phyloP scores from a whole-genome alignment of 371 early-diverging fungal genomes.

The Syncephalastrum monosporum region DNA sequence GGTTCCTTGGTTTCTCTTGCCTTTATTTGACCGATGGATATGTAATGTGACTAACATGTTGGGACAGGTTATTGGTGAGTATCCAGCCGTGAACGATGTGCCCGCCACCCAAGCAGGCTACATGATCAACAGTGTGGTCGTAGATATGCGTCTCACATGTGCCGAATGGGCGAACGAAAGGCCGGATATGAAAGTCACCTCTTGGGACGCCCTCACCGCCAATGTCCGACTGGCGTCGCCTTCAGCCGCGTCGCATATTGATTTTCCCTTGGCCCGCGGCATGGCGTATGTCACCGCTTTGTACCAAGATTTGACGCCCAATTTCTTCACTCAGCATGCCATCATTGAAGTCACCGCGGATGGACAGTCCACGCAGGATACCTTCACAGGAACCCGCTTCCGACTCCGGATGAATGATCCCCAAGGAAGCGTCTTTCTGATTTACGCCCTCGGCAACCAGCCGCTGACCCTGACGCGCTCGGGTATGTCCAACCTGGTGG shows the following conservation, averaged over 20 bases:
- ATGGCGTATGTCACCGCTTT: constrained; percentile 50
- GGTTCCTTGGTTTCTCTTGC: background rate
- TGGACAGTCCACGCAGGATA: constrained; percentile 4
- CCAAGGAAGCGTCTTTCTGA: constrained; percentile 32
- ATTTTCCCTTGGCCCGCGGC: constrained; percentile 52
- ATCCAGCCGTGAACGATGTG: constrained; percentile 40
- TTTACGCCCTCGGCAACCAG: constrained; percentile 40
- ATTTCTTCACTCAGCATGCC: constrained; percentile 48
- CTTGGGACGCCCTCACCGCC: constrained; percentile 41
- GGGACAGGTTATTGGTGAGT: constrained; percentile 30
- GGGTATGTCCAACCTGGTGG: constrained; percentile 24
- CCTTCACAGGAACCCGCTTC: constrained; percentile 32
- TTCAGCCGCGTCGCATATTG: constrained; percentile 13
- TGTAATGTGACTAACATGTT: background rate
- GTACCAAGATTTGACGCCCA: constrained; percentile 49
- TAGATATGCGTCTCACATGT: constrained; percentile 38
- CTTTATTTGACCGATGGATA: background rate
- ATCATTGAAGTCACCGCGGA: constrained; percentile 29
- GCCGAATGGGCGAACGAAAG: constrained; percentile 29
- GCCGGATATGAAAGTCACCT: constrained; percentile 22
- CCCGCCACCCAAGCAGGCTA: constrained; percentile 37
- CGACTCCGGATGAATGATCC: constrained; percentile 39
- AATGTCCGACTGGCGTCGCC: constrained; percentile 19
- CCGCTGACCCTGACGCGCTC: constrained; percentile 22
- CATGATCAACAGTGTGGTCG: constrained; percentile 38